phyloP scores from a whole-genome alignment of 257 asterid genomes.

The Thymus quinquecostatus region DNA sequence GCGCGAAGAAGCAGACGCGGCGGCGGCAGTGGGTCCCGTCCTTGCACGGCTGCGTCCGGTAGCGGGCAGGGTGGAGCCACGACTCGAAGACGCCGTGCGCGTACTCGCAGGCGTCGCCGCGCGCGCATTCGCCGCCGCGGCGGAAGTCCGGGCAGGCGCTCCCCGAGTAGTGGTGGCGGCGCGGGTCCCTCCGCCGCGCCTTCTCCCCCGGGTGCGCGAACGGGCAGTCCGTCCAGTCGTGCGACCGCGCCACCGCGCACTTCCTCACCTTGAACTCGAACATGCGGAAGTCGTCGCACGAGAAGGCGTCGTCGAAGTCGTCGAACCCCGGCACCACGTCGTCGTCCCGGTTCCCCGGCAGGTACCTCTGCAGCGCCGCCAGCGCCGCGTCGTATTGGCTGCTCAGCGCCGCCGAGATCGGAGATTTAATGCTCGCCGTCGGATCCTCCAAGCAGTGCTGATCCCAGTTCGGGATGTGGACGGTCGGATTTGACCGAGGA shows the following conservation, averaged over 20 bases:
- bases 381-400: constrained; percentile 40
- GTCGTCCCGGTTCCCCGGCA: constrained; percentile 61
- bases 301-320: constrained; percentile 56
- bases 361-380: constrained; percentile 65
- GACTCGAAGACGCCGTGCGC: constrained; percentile 95
- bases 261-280: constrained; percentile 78
- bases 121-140: constrained; percentile 61
- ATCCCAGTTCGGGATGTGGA: constrained; percentile 66
- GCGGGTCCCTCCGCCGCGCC: constrained; percentile 88
- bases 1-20: constrained; percentile 90
- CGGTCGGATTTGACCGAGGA: constrained; percentile 58
- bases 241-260: constrained; percentile 76
- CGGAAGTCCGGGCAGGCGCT: constrained; percentile 77
- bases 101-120: constrained; percentile 86
- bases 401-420: constrained; percentile 31
- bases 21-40: constrained; percentile 87
- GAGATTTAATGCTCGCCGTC: constrained; percentile 45
- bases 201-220: constrained; percentile 93
- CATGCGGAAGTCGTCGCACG: constrained; percentile 84
- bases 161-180: constrained; percentile 72
- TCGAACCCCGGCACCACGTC: constrained; percentile 49
- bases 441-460: constrained; percentile 39
- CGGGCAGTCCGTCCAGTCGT: constrained; percentile 96
- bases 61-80: constrained; percentile 94
- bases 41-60: constrained; percentile 90